phyloP scores from a whole-genome alignment of 108 stramenopile genomes.

The Phaeodactylum tricornutum region DNA sequence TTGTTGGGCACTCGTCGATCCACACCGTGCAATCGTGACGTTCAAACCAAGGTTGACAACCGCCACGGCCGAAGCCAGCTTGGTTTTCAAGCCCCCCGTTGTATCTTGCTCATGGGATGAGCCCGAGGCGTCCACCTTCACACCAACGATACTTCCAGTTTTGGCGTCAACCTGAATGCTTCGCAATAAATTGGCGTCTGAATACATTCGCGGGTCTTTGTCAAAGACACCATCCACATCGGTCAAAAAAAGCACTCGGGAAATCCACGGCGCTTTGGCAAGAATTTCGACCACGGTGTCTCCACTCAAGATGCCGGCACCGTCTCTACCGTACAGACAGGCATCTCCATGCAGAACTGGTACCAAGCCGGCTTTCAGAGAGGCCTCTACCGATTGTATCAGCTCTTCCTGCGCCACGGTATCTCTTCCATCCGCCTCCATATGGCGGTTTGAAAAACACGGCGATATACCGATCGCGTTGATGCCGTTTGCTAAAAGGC shows the following conservation, averaged over 20 bases:
- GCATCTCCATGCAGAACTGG: slow-evolving; percentile 83
- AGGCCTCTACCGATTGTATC: slow-evolving; percentile 17
- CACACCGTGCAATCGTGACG: slow-evolving; percentile 45
- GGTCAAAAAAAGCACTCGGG: slow-evolving; percentile 49
- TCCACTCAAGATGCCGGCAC: slow-evolving; percentile 56
- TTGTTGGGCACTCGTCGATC: slow-evolving; percentile 30
- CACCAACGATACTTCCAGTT: slow-evolving; percentile 12
- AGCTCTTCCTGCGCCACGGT: slow-evolving; percentile 15
- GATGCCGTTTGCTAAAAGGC: slow-evolving; percentile 34
- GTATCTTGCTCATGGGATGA: slow-evolving; percentile 74
- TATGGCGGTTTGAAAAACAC: slow-evolving; percentile 29
- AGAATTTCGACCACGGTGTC: slow-evolving; percentile 52
- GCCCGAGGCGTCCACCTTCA: slow-evolving; percentile 33
- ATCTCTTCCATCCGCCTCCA: slow-evolving; percentile 34
- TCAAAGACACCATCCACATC: slow-evolving; percentile 72
- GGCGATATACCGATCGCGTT: slow-evolving; percentile 70
- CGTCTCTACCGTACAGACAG: slow-evolving; percentile 41
- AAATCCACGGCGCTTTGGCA: slow-evolving; percentile 8
- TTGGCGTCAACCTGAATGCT: slow-evolving; percentile 27
- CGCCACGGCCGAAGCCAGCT: slow-evolving; percentile 39
- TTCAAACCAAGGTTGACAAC: slow-evolving; percentile 35
- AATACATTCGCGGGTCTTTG: slow-evolving; percentile 39
- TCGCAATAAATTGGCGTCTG: slow-evolving; percentile 32
- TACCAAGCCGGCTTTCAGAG: slow-evolving; percentile 53
- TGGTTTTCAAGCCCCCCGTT: slow-evolving; percentile 69